These are phyloP conservation scores for Diutina siamensis DNA, from an alignment of 1,139 yeast species.

Conservation along the genomic window DNA sequence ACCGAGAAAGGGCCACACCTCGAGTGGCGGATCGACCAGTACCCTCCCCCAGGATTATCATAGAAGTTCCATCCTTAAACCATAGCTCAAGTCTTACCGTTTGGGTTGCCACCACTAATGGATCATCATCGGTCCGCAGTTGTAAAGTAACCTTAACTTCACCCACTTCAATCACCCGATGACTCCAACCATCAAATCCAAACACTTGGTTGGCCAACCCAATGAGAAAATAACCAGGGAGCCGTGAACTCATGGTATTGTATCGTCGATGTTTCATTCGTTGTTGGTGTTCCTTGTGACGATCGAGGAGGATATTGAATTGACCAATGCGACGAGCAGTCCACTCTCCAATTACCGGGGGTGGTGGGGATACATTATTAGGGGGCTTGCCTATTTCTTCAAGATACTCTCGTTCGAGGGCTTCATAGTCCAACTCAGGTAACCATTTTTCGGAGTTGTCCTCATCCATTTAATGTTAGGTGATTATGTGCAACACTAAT, in stretches of 20 bases:
- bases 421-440: not conserved
- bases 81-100: slow-evolving; percentile 23
- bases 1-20: slow-evolving; percentile 26
- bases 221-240: not conserved
- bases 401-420: not conserved
- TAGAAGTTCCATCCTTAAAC: slow-evolving; percentile 38
- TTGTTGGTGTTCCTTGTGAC: not conserved
- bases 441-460: not conserved
- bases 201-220: slow-evolving; percentile 51
- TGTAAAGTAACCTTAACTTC: slow-evolving; percentile 14
- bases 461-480: not conserved
- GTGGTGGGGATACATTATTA: not conserved
- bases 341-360: not conserved
- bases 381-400: not conserved
- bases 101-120: slow-evolving; percentile 15
- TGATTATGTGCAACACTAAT: no score
- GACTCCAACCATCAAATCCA: slow-evolving; percentile 60
- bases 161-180: slow-evolving; percentile 27
- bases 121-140: slow-evolving; percentile 10
- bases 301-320: not conserved
- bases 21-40: slow-evolving; percentile 24
- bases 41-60: slow-evolving; percentile 23
- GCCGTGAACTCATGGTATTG: not conserved
- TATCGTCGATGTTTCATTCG: not conserved
- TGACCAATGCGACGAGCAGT: not conserved